Evolutionary conservation across 345 rosid species (phyloP).

Genomic region (rapeseed (Brassica napus)): Da-Ae NC_063451.1:5318001-5318500

Average conservation of each 20-base stretch:
- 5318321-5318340: conserved; percentile 65
- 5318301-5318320: too few relatives aligned
- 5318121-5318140: too few relatives aligned
- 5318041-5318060: conserved; percentile 65
- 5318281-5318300: too few relatives aligned
- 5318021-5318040: conserved; percentile 77
- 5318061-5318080: conserved; percentile 53
- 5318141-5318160: too few relatives aligned
- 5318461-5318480: conserved; percentile 69
- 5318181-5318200: conserved; percentile 56
- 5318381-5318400: conserved; percentile 86
- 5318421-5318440: conserved; percentile 91
- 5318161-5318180: neutral
- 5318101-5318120: conserved; percentile 31
- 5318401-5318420: conserved; percentile 75
- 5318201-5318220: conserved; percentile 86
- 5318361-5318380: conserved; percentile 97
- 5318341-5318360: conserved; percentile 84
- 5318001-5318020: conserved; percentile 95
- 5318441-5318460: conserved; percentile 91
- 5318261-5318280: neutral
- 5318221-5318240: conserved; percentile 80
- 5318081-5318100: conserved; percentile 36
- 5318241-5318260: conserved; percentile 85
- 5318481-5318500: conserved; percentile 65